Evolutionary conservation across 1,139 yeast genomes (phyloP), one percentile per base, ranked within the genome.

Genomic region (Geotrichum macrosporum): DNA sequence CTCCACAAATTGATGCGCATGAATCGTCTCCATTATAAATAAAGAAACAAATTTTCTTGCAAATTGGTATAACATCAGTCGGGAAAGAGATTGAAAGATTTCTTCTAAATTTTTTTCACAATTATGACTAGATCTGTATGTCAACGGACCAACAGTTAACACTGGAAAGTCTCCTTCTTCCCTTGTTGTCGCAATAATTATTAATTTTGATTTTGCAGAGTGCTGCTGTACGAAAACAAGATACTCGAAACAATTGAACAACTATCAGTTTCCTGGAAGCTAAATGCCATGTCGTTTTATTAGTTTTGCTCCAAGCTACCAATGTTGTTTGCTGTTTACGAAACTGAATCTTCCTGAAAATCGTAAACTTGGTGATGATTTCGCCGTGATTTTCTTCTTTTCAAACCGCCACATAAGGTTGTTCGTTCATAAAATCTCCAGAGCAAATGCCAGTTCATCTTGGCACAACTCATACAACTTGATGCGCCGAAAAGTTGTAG

Each of bases 301-400:
- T 73, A 8, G 72, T 65, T 60, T 87, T 95, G 5, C 95, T 85
- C 97, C 98, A 92, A 16, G 92, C 96, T 18, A 92, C 86, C 44
- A 92, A 70, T 0, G 97, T 88, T 53, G 88, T 96, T 62, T 92
- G 97, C 62, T 89, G 96, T 58, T 95, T 75, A 63, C 89, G 97
- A 62, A 85, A 89, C 58, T 85, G 95, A 2, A 81, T 83, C 31
- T 77, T 69, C 0, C 95, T 95, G 57, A 78, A 80, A 20, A 92
- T 73, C 49, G 67, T 73, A 6, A 92, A 78, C 58, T 77, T 75
- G 43, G 92, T 68, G 20, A 92, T 69, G 16, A 80, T 68, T 29
- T 81, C 80, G 3, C 73, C 70, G 2, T 77, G 70, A 54, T 81
- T 74, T 19, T 75, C 68, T 63, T 89, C 97, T 62, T 82, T 82